Percentiles rank a stretch among this genome's conserved stretches.
Conservation (phyloP, 176 grass and related monocot species). For the Oryza meyeriana region DNA sequence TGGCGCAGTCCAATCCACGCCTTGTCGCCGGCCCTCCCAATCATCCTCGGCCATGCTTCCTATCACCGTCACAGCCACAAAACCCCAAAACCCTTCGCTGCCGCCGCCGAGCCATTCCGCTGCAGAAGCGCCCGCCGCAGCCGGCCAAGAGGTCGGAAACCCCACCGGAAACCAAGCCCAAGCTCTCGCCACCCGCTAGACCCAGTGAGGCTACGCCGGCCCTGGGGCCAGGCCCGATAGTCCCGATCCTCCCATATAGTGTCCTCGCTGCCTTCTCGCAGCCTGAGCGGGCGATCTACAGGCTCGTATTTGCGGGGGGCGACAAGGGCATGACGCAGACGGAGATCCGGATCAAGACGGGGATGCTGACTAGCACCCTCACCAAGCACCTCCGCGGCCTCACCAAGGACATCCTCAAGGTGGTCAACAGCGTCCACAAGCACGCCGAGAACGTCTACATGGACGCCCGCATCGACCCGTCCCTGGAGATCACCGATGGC, state of each 20-base stretch:
- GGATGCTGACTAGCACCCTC: background rate
- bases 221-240: background rate
- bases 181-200: background rate
- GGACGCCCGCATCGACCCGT: conserved; percentile 54
- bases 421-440: conserved; percentile 46
- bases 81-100: background rate
- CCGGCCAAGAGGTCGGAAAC: background rate
- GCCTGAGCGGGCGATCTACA: conserved; percentile 37
- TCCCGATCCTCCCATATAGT: background rate
- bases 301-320: conserved; percentile 29
- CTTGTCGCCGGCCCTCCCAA: no score
- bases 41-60: no score
- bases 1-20: no score
- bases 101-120: conserved; percentile 33
- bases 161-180: background rate
- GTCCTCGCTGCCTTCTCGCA: conserved; percentile 13
- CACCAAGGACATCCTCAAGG: conserved; percentile 34
- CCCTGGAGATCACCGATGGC: conserved; percentile 53
- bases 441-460: conserved; percentile 57
- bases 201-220: background rate
- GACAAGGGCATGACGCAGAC: conserved; percentile 55
- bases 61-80: no score
- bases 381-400: conserved; percentile 20
- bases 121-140: conserved; percentile 44
- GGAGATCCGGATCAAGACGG: conserved; percentile 10